Conservation (phyloP, 148 eudicot genomes). For the Chenopodium suecicum region DNA sequence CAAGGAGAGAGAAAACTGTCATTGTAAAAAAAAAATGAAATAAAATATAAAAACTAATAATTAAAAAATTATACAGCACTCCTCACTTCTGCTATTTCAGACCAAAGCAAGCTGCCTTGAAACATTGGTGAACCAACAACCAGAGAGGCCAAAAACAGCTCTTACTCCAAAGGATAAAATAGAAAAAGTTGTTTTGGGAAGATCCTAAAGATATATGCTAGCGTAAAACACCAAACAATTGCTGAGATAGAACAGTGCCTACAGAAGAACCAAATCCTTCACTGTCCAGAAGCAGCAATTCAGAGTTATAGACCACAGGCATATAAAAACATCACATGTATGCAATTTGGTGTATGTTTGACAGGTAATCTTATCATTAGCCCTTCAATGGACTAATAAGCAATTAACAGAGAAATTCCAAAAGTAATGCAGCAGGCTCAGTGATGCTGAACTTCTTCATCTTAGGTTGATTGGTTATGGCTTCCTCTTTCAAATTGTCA, state of each 20-base stretch:
- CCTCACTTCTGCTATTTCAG: background rate
- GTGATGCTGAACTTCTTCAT: no score
- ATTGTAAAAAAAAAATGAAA: no score
- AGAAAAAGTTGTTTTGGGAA: background rate
- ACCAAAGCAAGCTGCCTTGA: background rate
- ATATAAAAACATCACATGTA: background rate
- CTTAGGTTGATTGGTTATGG: no score
- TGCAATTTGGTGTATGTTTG: background rate
- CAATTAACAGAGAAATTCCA: no score
- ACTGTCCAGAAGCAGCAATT: background rate
- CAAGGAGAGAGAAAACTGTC: background rate
- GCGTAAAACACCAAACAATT: background rate
- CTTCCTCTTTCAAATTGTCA: background rate
- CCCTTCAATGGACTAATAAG: no score
- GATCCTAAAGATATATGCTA: background rate
- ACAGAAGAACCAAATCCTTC: background rate
- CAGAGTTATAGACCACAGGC: background rate
- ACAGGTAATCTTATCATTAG: background rate
- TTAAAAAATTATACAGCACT: background rate
- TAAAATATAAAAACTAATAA: no score
- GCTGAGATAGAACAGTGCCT: background rate
- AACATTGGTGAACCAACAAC: background rate
- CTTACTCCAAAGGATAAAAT: background rate
- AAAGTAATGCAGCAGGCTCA: no score
- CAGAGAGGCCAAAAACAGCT: background rate